These are phyloP conservation scores for Thielaviopsis punctulata DNA, from an alignment of 2,329 filamentous ascomycete genomes.

Conservation along the genomic window DNA sequence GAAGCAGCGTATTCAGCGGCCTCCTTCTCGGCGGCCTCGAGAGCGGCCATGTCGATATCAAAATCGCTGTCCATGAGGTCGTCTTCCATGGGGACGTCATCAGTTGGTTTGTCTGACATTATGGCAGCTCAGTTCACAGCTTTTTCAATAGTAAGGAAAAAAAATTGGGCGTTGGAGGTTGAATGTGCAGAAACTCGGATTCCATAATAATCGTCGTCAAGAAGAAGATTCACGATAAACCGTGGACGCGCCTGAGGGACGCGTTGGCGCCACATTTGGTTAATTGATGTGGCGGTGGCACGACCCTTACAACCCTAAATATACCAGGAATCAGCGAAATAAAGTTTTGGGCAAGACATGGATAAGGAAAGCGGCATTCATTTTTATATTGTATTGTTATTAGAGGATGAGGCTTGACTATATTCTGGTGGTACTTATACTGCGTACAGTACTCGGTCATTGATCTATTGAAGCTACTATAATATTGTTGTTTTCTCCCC, in stretches of 20 bases:
- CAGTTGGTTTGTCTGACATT: constrained; percentile 10
- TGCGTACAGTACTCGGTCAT: too few species aligned
- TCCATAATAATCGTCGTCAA: not conserved
- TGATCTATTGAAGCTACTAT: too few species aligned
- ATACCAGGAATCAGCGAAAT: too few species aligned
- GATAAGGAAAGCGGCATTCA: too few species aligned
- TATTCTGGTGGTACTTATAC: too few species aligned
- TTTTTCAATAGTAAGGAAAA: not conserved
- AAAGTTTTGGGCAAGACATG: too few species aligned
- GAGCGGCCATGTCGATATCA: constrained; percentile 14
- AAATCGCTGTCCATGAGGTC: constrained; percentile 10
- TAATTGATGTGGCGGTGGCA: constrained; percentile 7
- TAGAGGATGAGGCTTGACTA: too few species aligned
- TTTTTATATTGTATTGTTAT: too few species aligned
- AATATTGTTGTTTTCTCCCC: not conserved
- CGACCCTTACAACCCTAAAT: not conserved
- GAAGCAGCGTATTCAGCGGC: not conserved
- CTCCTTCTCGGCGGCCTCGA: constrained; percentile 14
- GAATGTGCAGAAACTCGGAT: not conserved
- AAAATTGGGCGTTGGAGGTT: not conserved
- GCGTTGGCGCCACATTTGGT: not conserved
- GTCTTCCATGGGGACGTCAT: constrained; percentile 25
- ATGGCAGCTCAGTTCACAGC: not conserved
- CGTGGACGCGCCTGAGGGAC: not conserved
- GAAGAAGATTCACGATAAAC: not conserved